Evolutionary conservation across 192 early-diverging fungal genomes (phyloP).

Genomic region (Funneliformis mosseae): DNA sequence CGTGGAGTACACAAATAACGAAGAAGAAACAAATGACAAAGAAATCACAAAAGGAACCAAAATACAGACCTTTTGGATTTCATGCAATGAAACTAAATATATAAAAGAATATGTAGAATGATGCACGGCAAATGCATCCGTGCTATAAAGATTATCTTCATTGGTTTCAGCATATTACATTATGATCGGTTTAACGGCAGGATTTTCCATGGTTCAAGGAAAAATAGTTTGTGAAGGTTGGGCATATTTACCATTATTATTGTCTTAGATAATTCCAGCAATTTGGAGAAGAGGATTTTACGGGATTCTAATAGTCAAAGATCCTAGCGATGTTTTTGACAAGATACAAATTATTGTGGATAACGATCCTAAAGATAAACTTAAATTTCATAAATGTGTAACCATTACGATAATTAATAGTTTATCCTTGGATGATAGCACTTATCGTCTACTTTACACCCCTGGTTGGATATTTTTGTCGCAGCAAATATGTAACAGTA

Average conservation of each 20-base stretch:
- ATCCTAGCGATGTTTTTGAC: background rate
- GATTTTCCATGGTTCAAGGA: background rate
- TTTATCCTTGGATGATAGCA: background rate
- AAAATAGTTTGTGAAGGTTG: background rate
- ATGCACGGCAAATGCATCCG: slow-evolving; percentile 5
- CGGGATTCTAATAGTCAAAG: background rate
- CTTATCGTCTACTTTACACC: background rate
- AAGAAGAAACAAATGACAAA: no score
- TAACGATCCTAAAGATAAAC: background rate
- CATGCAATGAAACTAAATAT: no score
- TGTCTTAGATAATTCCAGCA: background rate
- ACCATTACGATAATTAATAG: background rate
- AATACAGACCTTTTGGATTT: no score
- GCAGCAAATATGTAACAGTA: background rate
- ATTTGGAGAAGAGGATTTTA: background rate
- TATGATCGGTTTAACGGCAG: background rate
- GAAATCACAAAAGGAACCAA: no score
- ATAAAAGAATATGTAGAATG: no score
- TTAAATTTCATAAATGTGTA: background rate
- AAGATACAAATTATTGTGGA: background rate
- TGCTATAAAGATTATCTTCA: background rate
- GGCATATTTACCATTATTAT: background rate
- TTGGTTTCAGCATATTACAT: slow-evolving; percentile 11
- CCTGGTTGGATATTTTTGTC: background rate
- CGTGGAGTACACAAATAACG: background rate